Evolutionary conservation across 768 basidiomycete genomes (phyloP), one percentile per base, ranked within the genome.

Genomic region (Trametes gibbosa): DNA sequence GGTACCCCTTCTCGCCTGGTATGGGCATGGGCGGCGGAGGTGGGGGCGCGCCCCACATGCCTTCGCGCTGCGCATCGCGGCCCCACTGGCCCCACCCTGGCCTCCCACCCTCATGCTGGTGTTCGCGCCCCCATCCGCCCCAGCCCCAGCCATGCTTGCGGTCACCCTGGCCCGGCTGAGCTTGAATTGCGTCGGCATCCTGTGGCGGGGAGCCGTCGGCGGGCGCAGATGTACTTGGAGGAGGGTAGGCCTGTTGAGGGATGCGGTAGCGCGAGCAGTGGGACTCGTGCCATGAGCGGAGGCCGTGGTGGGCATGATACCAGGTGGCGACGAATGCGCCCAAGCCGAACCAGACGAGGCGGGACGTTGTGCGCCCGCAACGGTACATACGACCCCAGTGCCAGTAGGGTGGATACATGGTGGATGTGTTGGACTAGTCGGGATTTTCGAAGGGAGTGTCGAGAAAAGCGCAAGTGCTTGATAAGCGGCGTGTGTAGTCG

Each of bases 311-410:
- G 70, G 76, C 70, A 69, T 61, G 45, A 55, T 54, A 80, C 62
- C 70, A 73, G 23, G 70, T 67, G 0, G 75, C 73, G 25, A 62
- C 65, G 2, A 72, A 74, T 6, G 83, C 86, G 59, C 88, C 89
- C 63, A 88, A 19, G 64, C 79, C 9, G 76, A 90, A 87, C 88
- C 88, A 90, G 68, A 89, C 29, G 53, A 87, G 41, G 62, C 88
- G 85, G 43, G 81, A 81, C n/a, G 82, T 81, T 6, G 79, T 68
- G 54, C 74, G 70, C 50, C 70, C 72, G 61, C 61, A 59, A 37
- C 56, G 62, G 62, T 54, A 45, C 16, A 32, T 23, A 48, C 40
- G 51, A 27, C 48, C 35, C 51, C 41, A 51, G 50, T 59, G 50
- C 19, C 25, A 34, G 34, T 60, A 35, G 25, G 35, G 29, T 10